Percentiles rank a stretch among this genome's conserved stretches.
Conservation (phyloP, 2,329 filamentous ascomycete species). For the Phialophora chinensis region DNA sequence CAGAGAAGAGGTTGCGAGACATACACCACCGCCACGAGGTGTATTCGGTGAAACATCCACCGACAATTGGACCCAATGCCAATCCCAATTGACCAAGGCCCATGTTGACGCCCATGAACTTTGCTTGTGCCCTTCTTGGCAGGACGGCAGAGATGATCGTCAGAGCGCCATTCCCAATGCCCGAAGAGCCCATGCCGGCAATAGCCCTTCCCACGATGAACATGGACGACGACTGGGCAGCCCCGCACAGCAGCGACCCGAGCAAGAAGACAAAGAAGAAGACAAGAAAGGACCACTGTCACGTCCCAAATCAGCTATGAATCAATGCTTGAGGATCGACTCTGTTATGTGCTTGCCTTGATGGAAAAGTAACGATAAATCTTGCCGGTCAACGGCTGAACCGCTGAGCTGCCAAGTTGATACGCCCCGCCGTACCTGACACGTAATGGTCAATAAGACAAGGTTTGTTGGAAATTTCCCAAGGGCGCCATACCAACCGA, state of each 20-base stretch:
- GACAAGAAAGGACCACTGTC: constrained; percentile 49
- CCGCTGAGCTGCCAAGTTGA: constrained; percentile 42
- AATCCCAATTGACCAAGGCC: constrained; percentile 48
- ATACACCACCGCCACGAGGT: constrained; percentile 55
- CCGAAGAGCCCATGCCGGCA: constrained; percentile 57
- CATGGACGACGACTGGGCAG: constrained; percentile 55
- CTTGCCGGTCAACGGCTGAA: constrained; percentile 55
- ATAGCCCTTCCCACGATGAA: constrained; percentile 60
- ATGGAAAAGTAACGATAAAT: constrained; percentile 53
- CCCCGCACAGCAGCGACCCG: constrained; percentile 59
- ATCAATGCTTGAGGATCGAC: not conserved
- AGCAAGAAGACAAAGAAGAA: constrained; percentile 58
- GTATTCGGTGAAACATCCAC: constrained; percentile 54
- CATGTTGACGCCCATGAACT: constrained; percentile 57
- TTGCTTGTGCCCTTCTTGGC: constrained; percentile 53
- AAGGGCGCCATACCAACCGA: constrained; percentile 45
- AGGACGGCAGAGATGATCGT: constrained; percentile 55
- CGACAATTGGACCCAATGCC: constrained; percentile 56
- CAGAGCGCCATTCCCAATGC: constrained; percentile 57
- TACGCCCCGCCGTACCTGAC: constrained; percentile 5
- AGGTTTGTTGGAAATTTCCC: too few relatives aligned
- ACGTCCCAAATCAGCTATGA: not conserved
- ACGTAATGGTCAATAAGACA: too few relatives aligned
- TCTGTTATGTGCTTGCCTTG: constrained; percentile 43
- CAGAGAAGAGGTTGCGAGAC: too few relatives aligned